Conservation (phyloP, 2,329 filamentous ascomycete species). For the Neofusicoccum cordaticola region DNA sequence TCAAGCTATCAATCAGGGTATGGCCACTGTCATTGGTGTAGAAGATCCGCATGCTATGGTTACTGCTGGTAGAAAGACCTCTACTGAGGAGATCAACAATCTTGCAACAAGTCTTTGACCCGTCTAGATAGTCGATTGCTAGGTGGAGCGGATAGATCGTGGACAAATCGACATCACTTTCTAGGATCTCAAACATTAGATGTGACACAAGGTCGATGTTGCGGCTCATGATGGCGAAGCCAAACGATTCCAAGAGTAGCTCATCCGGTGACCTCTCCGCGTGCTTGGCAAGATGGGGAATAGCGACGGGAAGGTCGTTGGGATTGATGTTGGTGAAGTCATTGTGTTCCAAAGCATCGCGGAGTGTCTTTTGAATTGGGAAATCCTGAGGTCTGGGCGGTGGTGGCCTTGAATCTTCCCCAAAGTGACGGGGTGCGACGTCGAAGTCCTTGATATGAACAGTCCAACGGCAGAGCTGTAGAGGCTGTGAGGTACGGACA, state of each 20-base stretch:
- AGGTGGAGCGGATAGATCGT: neutral
- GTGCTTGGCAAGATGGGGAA: neutral
- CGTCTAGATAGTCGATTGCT: neutral
- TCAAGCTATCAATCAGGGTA: conserved; percentile 41
- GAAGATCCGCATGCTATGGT: neutral
- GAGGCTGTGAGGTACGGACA: neutral
- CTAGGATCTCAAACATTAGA: neutral
- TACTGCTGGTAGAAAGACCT: too few species aligned
- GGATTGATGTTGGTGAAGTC: conserved; percentile 26
- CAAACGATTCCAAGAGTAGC: conserved; percentile 21
- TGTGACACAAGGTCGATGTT: conserved; percentile 17
- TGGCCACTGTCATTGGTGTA: conserved; percentile 31
- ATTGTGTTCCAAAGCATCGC: conserved; percentile 22
- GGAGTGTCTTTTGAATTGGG: conserved; percentile 21
- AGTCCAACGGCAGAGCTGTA: neutral
- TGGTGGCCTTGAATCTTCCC: neutral
- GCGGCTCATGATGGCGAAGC: conserved; percentile 24
- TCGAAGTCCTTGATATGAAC: neutral
- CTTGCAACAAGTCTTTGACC: neutral
- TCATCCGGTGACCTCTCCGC: conserved; percentile 19
- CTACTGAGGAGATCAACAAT: neutral
- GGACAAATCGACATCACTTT: neutral
- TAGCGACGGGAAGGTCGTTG: conserved; percentile 18
- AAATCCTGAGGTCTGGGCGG: neutral
- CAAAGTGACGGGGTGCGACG: too few species aligned